A percentile compares a stretch with the other conserved stretches of the same genome.
These are phyloP conservation scores for Oemleria cerasiformis DNA, from an alignment of 306 rosid species.

Conservation along the genomic window DNA sequence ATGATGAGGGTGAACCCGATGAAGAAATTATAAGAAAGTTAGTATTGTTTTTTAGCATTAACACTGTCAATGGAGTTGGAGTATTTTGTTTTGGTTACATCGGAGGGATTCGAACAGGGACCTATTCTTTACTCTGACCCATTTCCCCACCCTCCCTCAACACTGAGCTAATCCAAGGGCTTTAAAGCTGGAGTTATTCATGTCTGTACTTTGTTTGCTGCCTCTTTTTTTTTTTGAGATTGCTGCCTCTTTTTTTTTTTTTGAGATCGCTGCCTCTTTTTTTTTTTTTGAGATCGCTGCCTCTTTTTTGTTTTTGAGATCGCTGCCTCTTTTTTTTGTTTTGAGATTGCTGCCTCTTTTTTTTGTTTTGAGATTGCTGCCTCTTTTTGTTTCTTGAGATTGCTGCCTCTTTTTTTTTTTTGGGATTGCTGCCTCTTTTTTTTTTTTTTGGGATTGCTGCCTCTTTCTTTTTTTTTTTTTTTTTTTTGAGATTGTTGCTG, in stretches of 20 bases:
- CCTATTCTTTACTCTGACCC: too few relatives aligned
- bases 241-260: neutral
- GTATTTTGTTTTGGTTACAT: too few relatives aligned
- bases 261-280: neutral
- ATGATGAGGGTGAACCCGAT: conserved; percentile 56
- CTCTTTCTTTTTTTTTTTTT: too few relatives aligned
- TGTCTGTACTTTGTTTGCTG: conserved; percentile 3
- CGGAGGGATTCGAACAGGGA: too few relatives aligned
- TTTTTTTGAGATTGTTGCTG: neutral
- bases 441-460: too few relatives aligned
- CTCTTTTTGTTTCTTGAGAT: neutral
- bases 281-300: neutral
- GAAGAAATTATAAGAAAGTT: conserved; percentile 45
- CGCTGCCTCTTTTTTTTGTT: neutral
- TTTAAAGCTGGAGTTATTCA: neutral
- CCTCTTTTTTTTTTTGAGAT: neutral
- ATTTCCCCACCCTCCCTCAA: too few relatives aligned
- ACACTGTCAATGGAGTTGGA: neutral
- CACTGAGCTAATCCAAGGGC: too few relatives aligned
- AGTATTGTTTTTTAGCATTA: conserved; percentile 12
- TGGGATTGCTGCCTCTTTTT: neutral
- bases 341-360: too few relatives aligned
- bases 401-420: too few relatives aligned
- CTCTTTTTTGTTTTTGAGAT: neutral
- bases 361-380: too few relatives aligned